A percentile compares a stretch with the other conserved stretches of the same genome.
phyloP scores from a whole-genome alignment of 2,329 filamentous ascomycete genomes.

The Beauveria sp. region DNA sequence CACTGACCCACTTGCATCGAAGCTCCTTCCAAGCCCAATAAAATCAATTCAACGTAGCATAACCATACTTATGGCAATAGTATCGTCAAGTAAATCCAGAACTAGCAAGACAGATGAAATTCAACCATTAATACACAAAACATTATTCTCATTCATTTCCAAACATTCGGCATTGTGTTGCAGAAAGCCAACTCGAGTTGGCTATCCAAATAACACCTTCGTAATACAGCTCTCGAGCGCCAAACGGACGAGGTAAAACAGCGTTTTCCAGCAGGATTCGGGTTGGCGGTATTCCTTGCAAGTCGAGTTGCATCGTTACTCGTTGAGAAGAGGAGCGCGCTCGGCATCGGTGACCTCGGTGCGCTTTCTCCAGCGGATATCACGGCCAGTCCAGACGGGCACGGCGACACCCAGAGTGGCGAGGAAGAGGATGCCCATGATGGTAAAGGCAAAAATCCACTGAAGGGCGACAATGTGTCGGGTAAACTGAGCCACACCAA shows the following conservation, averaged over 20 bases:
- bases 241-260: not conserved
- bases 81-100: not conserved
- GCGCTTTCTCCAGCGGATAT: conserved; percentile 41
- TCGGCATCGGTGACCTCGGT: conserved; percentile 39
- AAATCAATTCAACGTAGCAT: not conserved
- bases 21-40: not conserved
- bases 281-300: not conserved
- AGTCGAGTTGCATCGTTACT: conserved; percentile 15
- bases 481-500: conserved; percentile 71
- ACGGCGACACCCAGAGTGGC: conserved; percentile 57
- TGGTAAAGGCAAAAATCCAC: conserved; percentile 86
- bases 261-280: not conserved
- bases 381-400: conserved; percentile 54
- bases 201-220: not conserved
- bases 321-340: conserved; percentile 52
- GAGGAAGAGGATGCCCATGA: conserved; percentile 69
- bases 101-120: not conserved
- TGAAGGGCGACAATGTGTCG: conserved; percentile 69
- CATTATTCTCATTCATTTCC: not conserved
- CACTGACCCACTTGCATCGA: conserved; percentile 5
- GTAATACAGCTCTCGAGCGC: not conserved
- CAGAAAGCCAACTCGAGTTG: not conserved
- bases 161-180: not conserved
- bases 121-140: not conserved
- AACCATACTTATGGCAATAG: not conserved